These are phyloP conservation scores for Globisporangium okanoganense DNA, from an alignment of 352 stramenopile genomes.

Conservation along the genomic window DNA sequence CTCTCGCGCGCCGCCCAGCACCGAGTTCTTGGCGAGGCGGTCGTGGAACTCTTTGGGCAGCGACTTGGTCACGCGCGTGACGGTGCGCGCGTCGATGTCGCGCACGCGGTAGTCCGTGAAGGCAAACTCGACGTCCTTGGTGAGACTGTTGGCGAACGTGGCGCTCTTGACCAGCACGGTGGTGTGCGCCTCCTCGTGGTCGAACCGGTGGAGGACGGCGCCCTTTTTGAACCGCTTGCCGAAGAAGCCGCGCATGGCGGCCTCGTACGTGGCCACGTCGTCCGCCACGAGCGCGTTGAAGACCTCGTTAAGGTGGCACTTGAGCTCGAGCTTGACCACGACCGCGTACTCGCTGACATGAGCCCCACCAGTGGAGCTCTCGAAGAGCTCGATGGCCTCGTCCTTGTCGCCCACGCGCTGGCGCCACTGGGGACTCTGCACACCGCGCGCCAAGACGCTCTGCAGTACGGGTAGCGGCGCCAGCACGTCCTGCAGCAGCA, in stretches of 20 bases:
- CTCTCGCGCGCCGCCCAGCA: conserved; percentile 29
- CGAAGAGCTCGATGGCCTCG: conserved; percentile 20
- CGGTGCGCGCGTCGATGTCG: conserved; percentile 21
- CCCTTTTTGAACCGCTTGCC: conserved; percentile 47
- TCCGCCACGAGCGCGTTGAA: conserved; percentile 46
- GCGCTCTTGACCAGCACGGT: conserved; percentile 25
- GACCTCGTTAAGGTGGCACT: conserved; percentile 61
- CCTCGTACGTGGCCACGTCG: conserved; percentile 37
- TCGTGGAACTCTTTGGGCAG: conserved; percentile 61
- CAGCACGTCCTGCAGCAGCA: conserved; percentile 24
- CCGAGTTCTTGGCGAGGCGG: conserved; percentile 19
- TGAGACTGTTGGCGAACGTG: conserved; percentile 25
- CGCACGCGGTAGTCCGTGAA: conserved; percentile 11
- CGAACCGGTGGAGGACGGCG: conserved; percentile 33
- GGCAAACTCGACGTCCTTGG: conserved; percentile 24
- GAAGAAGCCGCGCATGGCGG: conserved; percentile 41
- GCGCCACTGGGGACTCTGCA: conserved; percentile 17
- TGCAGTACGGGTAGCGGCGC: conserved; percentile 15
- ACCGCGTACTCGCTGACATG: conserved; percentile 24
- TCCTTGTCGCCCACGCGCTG: conserved; percentile 22
- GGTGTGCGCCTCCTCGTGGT: conserved; percentile 28
- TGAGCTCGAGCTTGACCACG: conserved; percentile 45
- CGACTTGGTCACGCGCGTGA: conserved; percentile 59
- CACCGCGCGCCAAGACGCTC: conserved; percentile 14
- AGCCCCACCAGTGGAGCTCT: conserved; percentile 4